A percentile compares a stretch with the other conserved stretches of the same genome.
These are phyloP conservation scores for Bisporella sp. DNA, from an alignment of 2,329 filamentous ascomycete genomes.

Conservation along the genomic window DNA sequence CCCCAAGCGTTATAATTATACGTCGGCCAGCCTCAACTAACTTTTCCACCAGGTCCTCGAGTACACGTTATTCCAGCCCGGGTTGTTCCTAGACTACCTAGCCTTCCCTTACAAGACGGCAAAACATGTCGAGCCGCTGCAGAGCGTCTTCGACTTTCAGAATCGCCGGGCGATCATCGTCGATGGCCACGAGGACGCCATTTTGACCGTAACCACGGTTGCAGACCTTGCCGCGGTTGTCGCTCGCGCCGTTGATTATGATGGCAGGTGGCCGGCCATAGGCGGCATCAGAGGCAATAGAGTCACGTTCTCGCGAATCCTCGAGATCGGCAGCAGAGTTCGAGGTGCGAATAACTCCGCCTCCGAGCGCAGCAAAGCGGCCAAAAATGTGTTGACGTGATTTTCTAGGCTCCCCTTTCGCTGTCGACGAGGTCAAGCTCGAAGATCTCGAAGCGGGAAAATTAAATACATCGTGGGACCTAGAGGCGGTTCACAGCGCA, in stretches of 20 bases:
- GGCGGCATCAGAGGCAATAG: slow-evolving; percentile 26
- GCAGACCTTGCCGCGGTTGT: slow-evolving; percentile 35
- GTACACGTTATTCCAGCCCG: slow-evolving; percentile 43
- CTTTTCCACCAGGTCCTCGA: slow-evolving; percentile 32
- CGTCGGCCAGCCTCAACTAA: no score
- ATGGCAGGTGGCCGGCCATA: slow-evolving; percentile 26
- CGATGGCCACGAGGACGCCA: slow-evolving; percentile 31
- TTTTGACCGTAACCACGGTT: slow-evolving; percentile 38
- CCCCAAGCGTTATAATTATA: neutral
- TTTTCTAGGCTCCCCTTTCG: slow-evolving; percentile 29
- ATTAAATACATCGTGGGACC: slow-evolving; percentile 35
- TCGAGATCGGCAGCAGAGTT: slow-evolving; percentile 34
- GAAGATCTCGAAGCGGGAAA: slow-evolving; percentile 40
- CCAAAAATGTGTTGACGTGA: slow-evolving; percentile 7
- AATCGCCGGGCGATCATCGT: slow-evolving; percentile 35
- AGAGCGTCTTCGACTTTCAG: slow-evolving; percentile 25
- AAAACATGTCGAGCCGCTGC: slow-evolving; percentile 30
- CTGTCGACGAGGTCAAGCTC: slow-evolving; percentile 36
- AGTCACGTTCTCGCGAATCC: slow-evolving; percentile 20
- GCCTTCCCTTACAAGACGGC: slow-evolving; percentile 34
- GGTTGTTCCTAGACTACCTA: slow-evolving; percentile 42
- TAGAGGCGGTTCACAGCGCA: slow-evolving; percentile 26
- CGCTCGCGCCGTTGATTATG: slow-evolving; percentile 24
- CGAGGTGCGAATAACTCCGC: slow-evolving; percentile 27
- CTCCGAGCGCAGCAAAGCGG: neutral